Evolutionary conservation across 108 stramenopile species (phyloP).

Genomic region (Poteriospumella lacustris): DNA sequence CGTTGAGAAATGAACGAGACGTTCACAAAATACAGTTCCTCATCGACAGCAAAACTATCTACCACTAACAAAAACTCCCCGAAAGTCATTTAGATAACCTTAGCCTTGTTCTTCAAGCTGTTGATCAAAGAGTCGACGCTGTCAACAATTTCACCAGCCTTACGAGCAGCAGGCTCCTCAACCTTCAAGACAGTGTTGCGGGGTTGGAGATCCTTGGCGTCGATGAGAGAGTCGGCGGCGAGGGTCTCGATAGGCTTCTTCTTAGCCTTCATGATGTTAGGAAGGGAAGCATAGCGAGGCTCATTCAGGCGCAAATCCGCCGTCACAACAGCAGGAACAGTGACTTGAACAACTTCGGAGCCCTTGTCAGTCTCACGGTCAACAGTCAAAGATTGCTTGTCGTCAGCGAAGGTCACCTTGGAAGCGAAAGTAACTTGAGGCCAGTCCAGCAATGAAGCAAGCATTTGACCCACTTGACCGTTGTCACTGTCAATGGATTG

Average conservation of each 20-base stretch:
- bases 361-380: slow-evolving; percentile 95
- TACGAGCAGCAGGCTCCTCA: slow-evolving; percentile 80
- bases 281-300: slow-evolving; percentile 96
- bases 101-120: slow-evolving; percentile 78
- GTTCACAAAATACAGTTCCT: too few species aligned
- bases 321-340: slow-evolving; percentile 87
- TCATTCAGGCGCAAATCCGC: slow-evolving; percentile 96
- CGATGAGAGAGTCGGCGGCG: slow-evolving; percentile 66
- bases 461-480: slow-evolving; percentile 53
- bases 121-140: slow-evolving; percentile 80
- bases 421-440: slow-evolving; percentile 96
- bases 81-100: too few species aligned
- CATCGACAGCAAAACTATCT: too few species aligned
- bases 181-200: slow-evolving; percentile 73
- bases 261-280: slow-evolving; percentile 99
- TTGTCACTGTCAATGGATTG: slow-evolving; percentile 91
- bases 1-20: too few species aligned
- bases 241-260: slow-evolving; percentile 91
- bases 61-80: too few species aligned
- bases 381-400: slow-evolving; percentile 58
- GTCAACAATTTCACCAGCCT: slow-evolving; percentile 87
- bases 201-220: slow-evolving; percentile 77
- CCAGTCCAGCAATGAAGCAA: slow-evolving; percentile 89
- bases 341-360: slow-evolving; percentile 48
- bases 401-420: slow-evolving; percentile 52